Evolutionary conservation across 805 yeast species (phyloP).

Genomic region (Alloascoidea africana): DNA sequence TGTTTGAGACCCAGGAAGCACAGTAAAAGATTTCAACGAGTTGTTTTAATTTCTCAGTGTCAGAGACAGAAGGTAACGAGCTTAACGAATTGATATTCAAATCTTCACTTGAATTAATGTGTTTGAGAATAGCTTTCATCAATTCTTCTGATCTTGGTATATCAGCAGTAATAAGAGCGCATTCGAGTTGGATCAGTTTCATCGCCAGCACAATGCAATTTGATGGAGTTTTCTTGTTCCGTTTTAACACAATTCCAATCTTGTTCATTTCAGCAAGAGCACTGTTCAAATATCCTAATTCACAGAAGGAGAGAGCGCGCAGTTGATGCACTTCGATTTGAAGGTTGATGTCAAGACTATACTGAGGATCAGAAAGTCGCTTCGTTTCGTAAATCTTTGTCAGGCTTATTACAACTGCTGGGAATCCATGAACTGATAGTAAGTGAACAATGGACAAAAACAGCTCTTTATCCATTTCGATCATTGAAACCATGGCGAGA

Average conservation of each 20-base stretch:
- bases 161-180: not conserved
- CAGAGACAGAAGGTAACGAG: conserved; percentile 1
- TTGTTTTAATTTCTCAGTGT: not conserved
- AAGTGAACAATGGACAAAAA: not conserved
- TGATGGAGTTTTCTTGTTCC: not conserved
- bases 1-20: too few species aligned
- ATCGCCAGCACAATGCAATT: not conserved
- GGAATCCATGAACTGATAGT: not conserved
- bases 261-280: not conserved
- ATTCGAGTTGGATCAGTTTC: not conserved
- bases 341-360: too few species aligned
- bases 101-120: too few species aligned
- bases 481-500: too few species aligned
- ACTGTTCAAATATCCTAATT: not conserved
- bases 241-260: not conserved
- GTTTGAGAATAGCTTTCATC: not conserved
- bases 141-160: not conserved
- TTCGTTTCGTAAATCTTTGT: not conserved
- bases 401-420: not conserved
- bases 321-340: too few species aligned
- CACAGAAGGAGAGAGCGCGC: too few species aligned
- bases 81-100: too few species aligned
- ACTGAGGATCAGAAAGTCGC: too few species aligned
- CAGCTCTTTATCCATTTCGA: not conserved
- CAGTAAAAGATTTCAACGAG: too few species aligned